Evolutionary conservation across 169 alveolate species (phyloP), one percentile per base, ranked within the genome.

Genomic region (Cyclospora cayetanensis): DNA sequence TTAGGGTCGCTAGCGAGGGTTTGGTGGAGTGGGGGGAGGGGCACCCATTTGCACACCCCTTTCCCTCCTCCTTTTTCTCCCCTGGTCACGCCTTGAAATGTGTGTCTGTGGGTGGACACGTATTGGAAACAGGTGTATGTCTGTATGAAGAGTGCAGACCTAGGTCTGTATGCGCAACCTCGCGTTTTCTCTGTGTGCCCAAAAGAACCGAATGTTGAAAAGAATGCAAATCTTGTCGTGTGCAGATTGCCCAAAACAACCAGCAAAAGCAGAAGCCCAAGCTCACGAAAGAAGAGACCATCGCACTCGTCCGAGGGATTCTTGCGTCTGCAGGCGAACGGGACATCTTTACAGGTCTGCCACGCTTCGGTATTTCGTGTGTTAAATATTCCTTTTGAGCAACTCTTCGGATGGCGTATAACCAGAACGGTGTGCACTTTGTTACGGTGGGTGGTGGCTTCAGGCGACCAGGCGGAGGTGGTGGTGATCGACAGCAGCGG

Each of bases 311-410:
- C 41, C 31, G 66, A 37, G 92, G 92, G 53, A 91, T 84, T 27
- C 41, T 93, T 31, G 88, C 95, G n/a, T 82, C 95, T 0, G 94
- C 93, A 0, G 93, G 93, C 5, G 95, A 93, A 82, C 42, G 95
- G 35, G 95, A 93, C 29, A 93, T 91, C 27, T 89, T 55, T 90
- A 93, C 95, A 25, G 95, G 95, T 90, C 31, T 37, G 70, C 60
- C n/a, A n/a, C n/a, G n/a, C n/a, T n/a, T n/a, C n/a, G n/a, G n/a
- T n/a, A n/a, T n/a, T n/a, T n/a, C n/a, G n/a, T n/a, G n/a, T n/a
- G n/a, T n/a, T n/a, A n/a, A n/a, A n/a, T n/a, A n/a, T n/a, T n/a
- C n/a, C n/a, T n/a, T n/a, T n/a, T n/a, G n/a, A n/a, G n/a, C n/a
- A n/a, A n/a, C n/a, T n/a, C n/a, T n/a, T n/a, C n/a, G n/a, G n/a